Base-by-base conservation (phyloP, 1,284 basidiomycete species). In the Malassezia obtusa region DNA sequence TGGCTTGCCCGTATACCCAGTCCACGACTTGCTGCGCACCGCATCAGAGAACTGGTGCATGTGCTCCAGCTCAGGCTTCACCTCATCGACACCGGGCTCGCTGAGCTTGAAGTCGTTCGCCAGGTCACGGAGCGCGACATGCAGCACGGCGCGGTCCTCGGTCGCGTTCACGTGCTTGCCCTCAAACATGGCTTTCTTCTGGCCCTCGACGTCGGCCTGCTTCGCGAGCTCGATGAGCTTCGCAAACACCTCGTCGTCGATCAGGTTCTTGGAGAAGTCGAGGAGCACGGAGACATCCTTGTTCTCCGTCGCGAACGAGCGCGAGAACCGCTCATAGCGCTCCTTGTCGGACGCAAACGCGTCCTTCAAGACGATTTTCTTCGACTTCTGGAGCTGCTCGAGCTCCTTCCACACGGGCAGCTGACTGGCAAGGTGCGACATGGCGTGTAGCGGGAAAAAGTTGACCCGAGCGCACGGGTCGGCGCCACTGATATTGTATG, bases 121-220 rank as follows among this genome's bases (percentile, higher is more conserved):
- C 64, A 89, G 82, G 79, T 94, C 89, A 59, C 92, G 84, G 45
- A 98, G 82, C 6, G 94, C 92, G 59, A 95, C 80, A 76, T 98
- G 92, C 2, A 98, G 81, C 7, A 98, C 92, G 5, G 94, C 87
- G 54, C 92, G 87, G 73, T 86, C 91, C 76, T 98, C 92, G 22
- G 89, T 92, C 17, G 89, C 91, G 80, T 98, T 96, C 81, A 98
- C 95, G 77, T 95, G 92, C 76, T 89, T 83, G 51, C 94, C 92
- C 1, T 83, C 76, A 74, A 91, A 96, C 90, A 96, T 94, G 75
- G 84, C 84, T 75, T 96, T 87, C 49, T 90, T 82, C 76, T 82
- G 83, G 47, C 80, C 74, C 80, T 94, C 88, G 58, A 98, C 83
- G 52, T 83, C 76, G 26, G 90, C 89, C 77, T 96, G 89, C 58